Percentiles rank a stretch among this genome's conserved stretches.
These are phyloP conservation scores for Maudiozyma serrabonitensis DNA, from an alignment of 805 yeast species.

Conservation along the genomic window DNA sequence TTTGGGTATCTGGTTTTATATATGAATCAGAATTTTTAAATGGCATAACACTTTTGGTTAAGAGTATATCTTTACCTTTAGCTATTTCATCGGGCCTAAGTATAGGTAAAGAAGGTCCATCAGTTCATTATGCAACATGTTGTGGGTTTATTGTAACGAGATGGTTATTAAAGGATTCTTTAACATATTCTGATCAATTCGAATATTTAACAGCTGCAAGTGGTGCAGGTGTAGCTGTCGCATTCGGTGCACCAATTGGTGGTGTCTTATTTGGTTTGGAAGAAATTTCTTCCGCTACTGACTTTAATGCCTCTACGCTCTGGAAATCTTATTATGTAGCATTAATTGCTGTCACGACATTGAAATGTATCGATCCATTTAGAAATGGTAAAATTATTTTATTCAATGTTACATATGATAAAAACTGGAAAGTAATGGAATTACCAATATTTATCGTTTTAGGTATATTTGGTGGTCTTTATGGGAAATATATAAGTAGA, in stretches of 20 bases:
- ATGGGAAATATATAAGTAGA: slow-evolving; percentile 70
- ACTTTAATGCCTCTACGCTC: slow-evolving; percentile 65
- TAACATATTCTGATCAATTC: slow-evolving; percentile 26
- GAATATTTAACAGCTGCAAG: slow-evolving; percentile 69
- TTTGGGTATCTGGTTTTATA: slow-evolving; percentile 83
- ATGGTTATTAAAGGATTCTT: slow-evolving; percentile 33
- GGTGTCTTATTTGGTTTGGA: slow-evolving; percentile 92
- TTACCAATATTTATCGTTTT: slow-evolving; percentile 66
- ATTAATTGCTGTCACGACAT: slow-evolving; percentile 70
- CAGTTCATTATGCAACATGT: slow-evolving; percentile 95
- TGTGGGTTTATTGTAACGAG: slow-evolving; percentile 76
- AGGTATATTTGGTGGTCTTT: slow-evolving; percentile 87
- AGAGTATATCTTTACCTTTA: slow-evolving; percentile 73
- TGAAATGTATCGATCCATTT: slow-evolving; percentile 80
- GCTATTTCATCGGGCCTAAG: slow-evolving; percentile 89
- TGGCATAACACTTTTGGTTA: slow-evolving; percentile 60
- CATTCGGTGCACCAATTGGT: slow-evolving; percentile 93
- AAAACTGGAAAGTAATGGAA: slow-evolving; percentile 80
- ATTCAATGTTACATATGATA: slow-evolving; percentile 83
- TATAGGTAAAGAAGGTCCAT: slow-evolving; percentile 97
- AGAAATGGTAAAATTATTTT: slow-evolving; percentile 90
- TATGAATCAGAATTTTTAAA: slow-evolving; percentile 64
- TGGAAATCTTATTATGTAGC: slow-evolving; percentile 92
- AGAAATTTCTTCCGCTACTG: slow-evolving; percentile 62
- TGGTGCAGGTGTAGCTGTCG: slow-evolving; percentile 98